phyloP scores from a whole-genome alignment of 306 rosid genomes.

The Cucumis cinereus region DNA sequence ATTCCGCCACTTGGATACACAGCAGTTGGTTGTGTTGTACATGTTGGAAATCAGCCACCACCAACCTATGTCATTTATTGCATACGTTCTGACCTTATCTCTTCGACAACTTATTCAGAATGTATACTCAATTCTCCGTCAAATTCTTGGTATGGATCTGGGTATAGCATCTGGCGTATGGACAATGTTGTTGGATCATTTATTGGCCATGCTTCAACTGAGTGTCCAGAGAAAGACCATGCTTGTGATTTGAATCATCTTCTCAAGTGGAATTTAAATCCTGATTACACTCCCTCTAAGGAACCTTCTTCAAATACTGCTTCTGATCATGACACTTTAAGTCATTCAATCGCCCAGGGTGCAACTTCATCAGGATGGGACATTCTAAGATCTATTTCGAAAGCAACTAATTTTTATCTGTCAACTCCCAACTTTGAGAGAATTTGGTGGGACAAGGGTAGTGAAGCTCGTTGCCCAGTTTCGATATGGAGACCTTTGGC shows the following conservation, averaged over 20 bases:
- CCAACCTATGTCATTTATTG: slow-evolving; percentile 69
- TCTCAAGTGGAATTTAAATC: slow-evolving; percentile 62
- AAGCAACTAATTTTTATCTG: slow-evolving; percentile 48
- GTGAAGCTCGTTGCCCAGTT: slow-evolving; percentile 65
- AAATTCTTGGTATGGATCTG: slow-evolving; percentile 36
- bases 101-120: slow-evolving; percentile 63
- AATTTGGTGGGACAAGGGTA: slow-evolving; percentile 98
- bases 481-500: slow-evolving; percentile 90
- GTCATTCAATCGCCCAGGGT: slow-evolving; percentile 30
- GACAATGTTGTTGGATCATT: slow-evolving; percentile 83
- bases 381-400: slow-evolving; percentile 61
- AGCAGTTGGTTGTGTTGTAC: slow-evolving; percentile 75
- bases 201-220: slow-evolving; percentile 56
- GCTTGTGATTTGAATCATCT: slow-evolving; percentile 71
- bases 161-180: slow-evolving; percentile 88
- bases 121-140: slow-evolving; percentile 46
- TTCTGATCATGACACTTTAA: slow-evolving; percentile 27
- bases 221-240: slow-evolving; percentile 34
- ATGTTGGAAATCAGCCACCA: slow-evolving; percentile 66
- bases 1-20: slow-evolving; percentile 81
- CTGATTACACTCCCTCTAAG: slow-evolving; percentile 27
- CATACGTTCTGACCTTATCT: slow-evolving; percentile 76
- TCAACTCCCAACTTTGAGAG: slow-evolving; percentile 92
- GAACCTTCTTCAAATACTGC: slow-evolving; percentile 32
- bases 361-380: slow-evolving; percentile 78